Evolutionary conservation across 495 filamentous ascomycete genomes (phyloP), one percentile per base, ranked within the genome.

Genomic region (Penicillium maclennaniae): DNA sequence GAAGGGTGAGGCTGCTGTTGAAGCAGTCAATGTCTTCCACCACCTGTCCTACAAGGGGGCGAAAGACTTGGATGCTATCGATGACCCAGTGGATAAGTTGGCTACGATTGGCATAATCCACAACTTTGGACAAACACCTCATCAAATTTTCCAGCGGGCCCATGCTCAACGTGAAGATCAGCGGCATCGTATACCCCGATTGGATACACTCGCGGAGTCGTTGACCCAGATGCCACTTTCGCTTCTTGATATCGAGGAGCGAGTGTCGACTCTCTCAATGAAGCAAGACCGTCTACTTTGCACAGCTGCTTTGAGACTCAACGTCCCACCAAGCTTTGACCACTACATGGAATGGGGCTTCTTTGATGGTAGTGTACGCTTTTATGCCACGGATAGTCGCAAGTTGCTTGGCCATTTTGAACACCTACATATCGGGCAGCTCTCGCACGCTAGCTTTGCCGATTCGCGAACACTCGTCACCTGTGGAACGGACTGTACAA

Each of bases 331-430:
- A 5, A 71, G 72, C 27, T 92, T 88, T 55, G 92, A 97, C 63
- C 89, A 91, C 58, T 96, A 87, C 56, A 80, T 98, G 68, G 91
- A 97, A 69, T 97, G 92, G 93, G 93, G 91, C 1, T 97, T 93
- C 64, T 86, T 90, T 7, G 93, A 98, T 72, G 89, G 87, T 56
- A 91, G 88, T 61, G 82, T 97, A 7, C 84, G 93, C 9, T 97
- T 97, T 74, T 96, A 88, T 67, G 78, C 84, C 34, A 79, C 84
- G 43, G 91, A 93, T 46, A 87, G 80, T 51, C 82, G 84, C 62
- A 88, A 86, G 69, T 67, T 83, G 0, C 78, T 92, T 16, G 92
- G 92, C 1, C 80, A 95, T 31, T 95, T 92, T 61, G 93, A 98
- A 67, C 93, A 97, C 60, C 75, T 96, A 3, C 93, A 98, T 65